Conservation (phyloP, 331 rosid species). For the Acacia pycnantha region DNA sequence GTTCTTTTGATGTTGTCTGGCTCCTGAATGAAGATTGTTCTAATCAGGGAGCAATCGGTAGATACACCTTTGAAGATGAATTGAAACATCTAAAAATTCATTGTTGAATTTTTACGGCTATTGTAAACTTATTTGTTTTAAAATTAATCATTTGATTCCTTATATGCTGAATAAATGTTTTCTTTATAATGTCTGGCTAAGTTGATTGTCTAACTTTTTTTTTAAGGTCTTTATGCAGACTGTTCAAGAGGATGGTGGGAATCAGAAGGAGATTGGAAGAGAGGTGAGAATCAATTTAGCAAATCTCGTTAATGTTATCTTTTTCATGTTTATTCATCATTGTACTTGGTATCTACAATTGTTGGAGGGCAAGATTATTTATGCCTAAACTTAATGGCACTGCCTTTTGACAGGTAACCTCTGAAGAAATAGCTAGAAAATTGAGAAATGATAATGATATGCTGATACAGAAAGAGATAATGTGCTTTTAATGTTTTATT, state of each 20-base stretch:
- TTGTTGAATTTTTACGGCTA: not conserved
- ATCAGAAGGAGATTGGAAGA: constrained; percentile 23
- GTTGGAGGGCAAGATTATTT: constrained; percentile 18
- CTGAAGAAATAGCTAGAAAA: constrained; percentile 18
- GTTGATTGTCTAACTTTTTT: not conserved
- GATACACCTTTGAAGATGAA: not conserved
- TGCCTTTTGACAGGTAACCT: constrained; percentile 25
- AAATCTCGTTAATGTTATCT: not conserved
- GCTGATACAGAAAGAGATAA: constrained; percentile 27
- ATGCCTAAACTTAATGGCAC: constrained; percentile 21
- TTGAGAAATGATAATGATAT: constrained; percentile 31
- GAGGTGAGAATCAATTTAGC: constrained; percentile 25
- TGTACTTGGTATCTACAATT: constrained; percentile 2
- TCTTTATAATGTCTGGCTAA: not conserved
- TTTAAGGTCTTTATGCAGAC: constrained; percentile 22
- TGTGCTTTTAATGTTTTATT: not conserved
- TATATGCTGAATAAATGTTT: not conserved
- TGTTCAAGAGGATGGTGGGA: constrained; percentile 28
- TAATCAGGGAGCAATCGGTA: not conserved
- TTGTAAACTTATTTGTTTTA: not conserved
- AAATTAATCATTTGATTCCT: not conserved
- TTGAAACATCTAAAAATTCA: not conserved
- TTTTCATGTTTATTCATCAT: not conserved
- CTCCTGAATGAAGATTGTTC: not conserved
- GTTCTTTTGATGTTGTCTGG: not conserved